Evolutionary conservation across 1,284 basidiomycete species (phyloP), one percentile per base, ranked within the genome.

Genomic region (Malassezia caprae): DNA sequence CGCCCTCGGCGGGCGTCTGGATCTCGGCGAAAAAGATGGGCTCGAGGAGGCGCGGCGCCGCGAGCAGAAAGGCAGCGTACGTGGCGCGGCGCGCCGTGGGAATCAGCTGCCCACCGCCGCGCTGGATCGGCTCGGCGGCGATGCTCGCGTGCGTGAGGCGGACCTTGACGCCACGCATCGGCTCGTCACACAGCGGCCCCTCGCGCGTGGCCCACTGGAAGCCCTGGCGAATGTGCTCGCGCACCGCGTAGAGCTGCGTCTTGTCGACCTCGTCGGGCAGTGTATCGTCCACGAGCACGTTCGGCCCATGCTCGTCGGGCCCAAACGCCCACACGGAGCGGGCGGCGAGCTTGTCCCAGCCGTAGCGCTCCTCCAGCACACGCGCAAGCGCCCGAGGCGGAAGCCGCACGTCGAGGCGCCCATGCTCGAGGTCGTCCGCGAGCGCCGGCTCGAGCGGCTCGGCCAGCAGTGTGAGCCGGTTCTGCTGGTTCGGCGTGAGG

Each of bases 301-400:
- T 99, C 2, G 94, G 83, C 3, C 73, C 73, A 0, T 90, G 90
- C 63, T 84, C 86, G 62, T 96, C 90, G 5, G 94, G 93, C 21
- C 94, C 94, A 77, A 98, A 99, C n/a, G 91, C 90, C 94, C 94
- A 99, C 77, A 99, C 93, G 69, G 91, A 96, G 56, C 94, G 82
- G 43, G 90, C 91, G 2, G 94, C 93, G 59, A 99, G 81, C 69
- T 96, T 76, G 78, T 99, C 94, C 94, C 94, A 99, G 57, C 93
- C 87, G 76, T 96, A 96, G 75, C 90, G 91, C 70, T 73, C 67
- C 45, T 66, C 61, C 37, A 74, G 49, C 28, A 60, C 19, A 47
- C 67, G 69, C n/a, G 65, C 68, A 13, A 74, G 54, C 49, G 61
- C 53, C 23, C 63, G 64, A 4, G 71, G 64, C 1, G 72, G 65